Conservation (phyloP, 129 eudicot species). For the Arctium lappa region DNA sequence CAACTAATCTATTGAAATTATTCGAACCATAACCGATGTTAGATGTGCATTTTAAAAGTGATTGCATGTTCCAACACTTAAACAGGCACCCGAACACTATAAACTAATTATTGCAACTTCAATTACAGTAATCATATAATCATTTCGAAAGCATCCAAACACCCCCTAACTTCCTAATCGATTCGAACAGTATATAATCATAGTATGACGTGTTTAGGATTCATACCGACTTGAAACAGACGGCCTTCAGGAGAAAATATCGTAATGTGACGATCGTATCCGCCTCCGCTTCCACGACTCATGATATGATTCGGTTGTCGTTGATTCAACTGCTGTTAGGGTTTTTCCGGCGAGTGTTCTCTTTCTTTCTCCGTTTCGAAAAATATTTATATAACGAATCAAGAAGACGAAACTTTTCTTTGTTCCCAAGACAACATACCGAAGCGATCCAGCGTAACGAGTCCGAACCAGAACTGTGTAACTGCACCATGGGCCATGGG, state of each 20-base stretch:
- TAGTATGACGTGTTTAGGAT: not conserved
- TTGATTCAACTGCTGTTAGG: not conserved
- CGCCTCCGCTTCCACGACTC: slow-evolving; percentile 98
- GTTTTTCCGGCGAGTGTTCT: slow-evolving; percentile 5
- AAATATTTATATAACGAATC: not conserved
- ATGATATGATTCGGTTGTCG: slow-evolving; percentile 23
- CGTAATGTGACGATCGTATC: slow-evolving; percentile 95
- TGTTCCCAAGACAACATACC: slow-evolving; percentile 33
- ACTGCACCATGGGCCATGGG: not conserved
- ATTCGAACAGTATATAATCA: not conserved
- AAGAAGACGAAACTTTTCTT: slow-evolving; percentile 32
- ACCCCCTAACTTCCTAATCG: not conserved
- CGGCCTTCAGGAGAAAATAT: slow-evolving; percentile 98
- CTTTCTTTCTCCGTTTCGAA: not conserved
- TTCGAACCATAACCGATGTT: not conserved
- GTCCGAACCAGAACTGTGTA: not conserved
- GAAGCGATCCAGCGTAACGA: not conserved
- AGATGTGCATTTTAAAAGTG: not conserved
- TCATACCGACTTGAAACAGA: slow-evolving; percentile 89
- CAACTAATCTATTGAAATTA: not conserved
- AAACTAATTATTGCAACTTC: not conserved
- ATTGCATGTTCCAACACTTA: not conserved
- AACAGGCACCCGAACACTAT: not conserved
- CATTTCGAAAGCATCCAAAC: not conserved
- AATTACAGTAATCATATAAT: not conserved